Evolutionary conservation across 495 filamentous ascomycete species (phyloP), one percentile per base, ranked within the genome.

Genomic region (Penicillium robsamsonii): DNA sequence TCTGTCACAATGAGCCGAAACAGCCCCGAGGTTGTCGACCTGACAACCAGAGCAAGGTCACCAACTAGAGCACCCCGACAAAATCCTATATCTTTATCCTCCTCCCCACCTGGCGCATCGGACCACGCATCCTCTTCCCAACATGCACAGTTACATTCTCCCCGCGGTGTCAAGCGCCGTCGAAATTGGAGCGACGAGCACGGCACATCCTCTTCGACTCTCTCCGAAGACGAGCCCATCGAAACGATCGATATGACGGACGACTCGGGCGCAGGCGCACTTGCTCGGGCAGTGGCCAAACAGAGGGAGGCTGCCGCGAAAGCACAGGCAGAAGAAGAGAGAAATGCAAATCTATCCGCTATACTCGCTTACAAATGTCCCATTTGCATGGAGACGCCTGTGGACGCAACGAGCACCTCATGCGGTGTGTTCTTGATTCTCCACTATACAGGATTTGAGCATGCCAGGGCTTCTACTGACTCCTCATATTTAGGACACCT

Each of bases 351-450:
- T 55, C 89, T 48, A 74, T 81, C 54, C 69, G 71, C 46, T 73
- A 89, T 50, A 74, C 81, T 53, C 69, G 70, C 47, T 73, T 90
- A 56, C 78, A 86, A 60, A 35, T 96, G 91, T 57, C 87, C 92
- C 29, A 90, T 96, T 48, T 96, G 91, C 75, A 87, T 96, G 84
- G 91, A 95, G 50, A 80, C 82, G 40, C 84, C 81, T 4, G 86
- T 79, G 18, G 79, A 88, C 64, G 67, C 92, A 57, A 93, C 89
- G 1, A 85, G 85, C 41, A 96, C 91, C 2, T 78, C 86, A 60
- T 96, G 91, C 68, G 91, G 91, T 94, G 84, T 67, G 88, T 79
- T 7, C 27, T 44, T 43, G 12, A 27, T 41, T 35, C 7, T 12
- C 29, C 25, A 13, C 5, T 9, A 9, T 17, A 9, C 6, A 12